Base-by-base conservation (phyloP, 768 basidiomycete species). In the Pisolithus sp. region DNA sequence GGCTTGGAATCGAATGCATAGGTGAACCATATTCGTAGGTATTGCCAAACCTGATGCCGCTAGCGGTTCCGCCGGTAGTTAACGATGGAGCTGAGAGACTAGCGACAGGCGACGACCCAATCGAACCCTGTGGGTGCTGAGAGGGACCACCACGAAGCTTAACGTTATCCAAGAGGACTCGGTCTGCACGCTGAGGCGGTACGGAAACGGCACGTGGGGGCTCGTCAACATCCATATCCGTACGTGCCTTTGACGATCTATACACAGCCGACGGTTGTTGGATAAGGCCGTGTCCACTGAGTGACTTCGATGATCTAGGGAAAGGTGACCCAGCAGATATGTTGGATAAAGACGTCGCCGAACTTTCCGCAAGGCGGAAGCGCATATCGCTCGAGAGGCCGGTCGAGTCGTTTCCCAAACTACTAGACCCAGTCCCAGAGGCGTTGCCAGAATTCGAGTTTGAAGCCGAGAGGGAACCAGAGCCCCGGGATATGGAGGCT, bases 311-410 rank as follows among this genome's bases (percentile, higher is more conserved):
- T 5, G 34, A 26, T 41, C 42, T 7, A 39, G 49, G 8, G 46
- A 49, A 28, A 50, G 34, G 46, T 5, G 63, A 64, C 34, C 57
- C 62, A 5, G 49, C 54, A 28, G 68, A 62, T 24, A 47, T 47
- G 38, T 48, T 51, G 37, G 65, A 67, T 42, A 66, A 36, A 39
- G 66, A 68, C 17, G 66, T 68, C n/a, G 50, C 66, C 6, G 68
- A 68, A 20, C 65, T 63, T 17, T 64, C 66, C 46, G 49, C 53
- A 43, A 68, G 43, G 53, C 59, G 57, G 50, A 49, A 36, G 21
- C 43, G 59, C 49, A 68, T 45, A 42, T 60, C 50, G 43, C 60
- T 57, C 47, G 37, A 46, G 37, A 57, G 38, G 18, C 43, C 45
- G 4, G 47, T 44, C 4, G 52, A 48, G 2, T 46, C 46, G 3